These are phyloP conservation scores for Heimioporus punctisporus DNA, from an alignment of 1,284 basidiomycete species.

Conservation along the genomic window DNA sequence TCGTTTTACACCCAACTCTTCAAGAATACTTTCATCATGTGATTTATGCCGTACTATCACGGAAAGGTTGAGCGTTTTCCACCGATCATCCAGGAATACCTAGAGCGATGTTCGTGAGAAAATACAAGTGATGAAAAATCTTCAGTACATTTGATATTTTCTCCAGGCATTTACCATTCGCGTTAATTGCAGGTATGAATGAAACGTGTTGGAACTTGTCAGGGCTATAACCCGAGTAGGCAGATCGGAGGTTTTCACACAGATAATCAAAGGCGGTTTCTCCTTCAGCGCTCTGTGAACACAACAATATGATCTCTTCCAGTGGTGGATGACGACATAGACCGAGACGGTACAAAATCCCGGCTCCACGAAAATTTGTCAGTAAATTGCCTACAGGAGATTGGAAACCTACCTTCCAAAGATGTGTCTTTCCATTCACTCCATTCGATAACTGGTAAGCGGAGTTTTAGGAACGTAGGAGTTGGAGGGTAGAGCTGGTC, in stretches of 20 bases:
- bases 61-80: slow-evolving; percentile 74
- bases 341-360: slow-evolving; percentile 2
- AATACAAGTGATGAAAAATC: background rate
- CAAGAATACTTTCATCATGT: slow-evolving; percentile 45
- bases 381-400: background rate
- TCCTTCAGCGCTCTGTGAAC: slow-evolving; percentile 53
- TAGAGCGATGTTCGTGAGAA: slow-evolving; percentile 28
- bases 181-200: background rate
- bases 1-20: slow-evolving; percentile 71
- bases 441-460: slow-evolving; percentile 84
- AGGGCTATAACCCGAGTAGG: slow-evolving; percentile 66
- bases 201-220: slow-evolving; percentile 48
- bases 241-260: slow-evolving; percentile 61
- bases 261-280: slow-evolving; percentile 73
- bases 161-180: slow-evolving; percentile 26
- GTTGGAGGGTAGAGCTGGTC: slow-evolving; percentile 83
- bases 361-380: background rate
- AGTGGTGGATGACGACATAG: slow-evolving; percentile 41
- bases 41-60: slow-evolving; percentile 51
- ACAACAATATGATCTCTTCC: slow-evolving; percentile 64
- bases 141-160: slow-evolving; percentile 64
- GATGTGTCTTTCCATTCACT: slow-evolving; percentile 40
- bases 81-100: slow-evolving; percentile 74
- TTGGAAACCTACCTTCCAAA: background rate
- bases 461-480: slow-evolving; percentile 69